phyloP scores from a whole-genome alignment of 768 basidiomycete species.

The Suillus paluster region DNA sequence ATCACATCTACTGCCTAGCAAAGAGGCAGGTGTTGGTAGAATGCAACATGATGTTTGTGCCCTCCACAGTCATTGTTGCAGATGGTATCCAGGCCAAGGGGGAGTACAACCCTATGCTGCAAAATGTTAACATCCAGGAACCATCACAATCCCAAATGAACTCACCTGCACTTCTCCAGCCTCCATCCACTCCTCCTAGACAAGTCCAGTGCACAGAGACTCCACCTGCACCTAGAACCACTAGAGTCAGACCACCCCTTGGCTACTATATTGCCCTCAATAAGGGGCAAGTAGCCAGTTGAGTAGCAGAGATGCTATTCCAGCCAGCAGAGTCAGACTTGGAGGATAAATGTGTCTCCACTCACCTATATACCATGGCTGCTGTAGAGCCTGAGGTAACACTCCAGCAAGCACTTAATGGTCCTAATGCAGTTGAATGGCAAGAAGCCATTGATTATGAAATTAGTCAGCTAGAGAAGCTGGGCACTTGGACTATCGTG shows the following conservation, averaged over 20 bases:
- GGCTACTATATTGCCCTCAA: conserved; percentile 1
- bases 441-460: conserved; percentile 15
- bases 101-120: too few relatives aligned
- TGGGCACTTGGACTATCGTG: conserved; percentile 32
- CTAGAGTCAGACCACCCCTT: not conserved
- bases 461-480: conserved; percentile 21
- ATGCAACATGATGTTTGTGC: too few relatives aligned
- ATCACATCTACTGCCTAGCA: too few relatives aligned
- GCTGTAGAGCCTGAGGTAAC: conserved; percentile 1
- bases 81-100: too few relatives aligned
- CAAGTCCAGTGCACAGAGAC: too few relatives aligned
- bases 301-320: not conserved
- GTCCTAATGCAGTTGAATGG: conserved; percentile 10
- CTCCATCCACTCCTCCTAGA: too few relatives aligned
- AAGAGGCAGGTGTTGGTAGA: too few relatives aligned
- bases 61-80: too few relatives aligned
- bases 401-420: conserved; percentile 5
- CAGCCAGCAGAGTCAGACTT: not conserved
- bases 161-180: too few relatives aligned
- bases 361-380: not conserved
- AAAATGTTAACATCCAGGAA: too few relatives aligned
- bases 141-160: too few relatives aligned
- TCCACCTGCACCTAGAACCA: not conserved
- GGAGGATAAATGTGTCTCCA: not conserved
- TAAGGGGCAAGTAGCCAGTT: not conserved